Evolutionary conservation across 345 rosid species (phyloP).

Genomic region (Aegle marmelos): DNA sequence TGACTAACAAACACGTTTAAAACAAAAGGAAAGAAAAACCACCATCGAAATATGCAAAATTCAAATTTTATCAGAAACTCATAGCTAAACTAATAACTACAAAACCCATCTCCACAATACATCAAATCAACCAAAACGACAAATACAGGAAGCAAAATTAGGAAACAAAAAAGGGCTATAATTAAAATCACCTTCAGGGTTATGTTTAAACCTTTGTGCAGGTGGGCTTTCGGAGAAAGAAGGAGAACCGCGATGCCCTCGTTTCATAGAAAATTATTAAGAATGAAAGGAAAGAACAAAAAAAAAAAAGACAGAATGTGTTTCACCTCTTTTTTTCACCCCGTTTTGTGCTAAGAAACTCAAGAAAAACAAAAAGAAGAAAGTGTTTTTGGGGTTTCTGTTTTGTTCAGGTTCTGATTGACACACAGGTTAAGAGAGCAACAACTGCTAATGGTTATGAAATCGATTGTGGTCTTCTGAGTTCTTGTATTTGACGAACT

Average conservation of each 20-base stretch:
- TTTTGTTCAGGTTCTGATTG: constrained; percentile 4
- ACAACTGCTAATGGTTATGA: no score
- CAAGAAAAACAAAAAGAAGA: not conserved
- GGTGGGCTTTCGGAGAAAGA: constrained; percentile 66
- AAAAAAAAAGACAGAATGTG: not conserved
- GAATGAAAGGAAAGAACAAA: not conserved
- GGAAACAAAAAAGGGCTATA: not conserved
- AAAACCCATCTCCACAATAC: constrained; percentile 6
- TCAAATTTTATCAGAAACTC: not conserved
- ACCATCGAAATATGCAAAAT: not conserved
- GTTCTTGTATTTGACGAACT: not conserved
- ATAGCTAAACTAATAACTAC: not conserved
- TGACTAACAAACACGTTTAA: not conserved
- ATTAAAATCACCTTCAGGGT: constrained; percentile 56
- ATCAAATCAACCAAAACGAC: not conserved
- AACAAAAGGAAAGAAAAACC: not conserved
- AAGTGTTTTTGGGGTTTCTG: not conserved
- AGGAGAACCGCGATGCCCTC: constrained; percentile 64
- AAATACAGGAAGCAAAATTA: not conserved
- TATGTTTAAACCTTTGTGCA: constrained; percentile 55
- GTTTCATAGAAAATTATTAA: constrained; percentile 51
- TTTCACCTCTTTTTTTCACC: not conserved
- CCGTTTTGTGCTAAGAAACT: not conserved
- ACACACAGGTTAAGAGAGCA: not conserved
- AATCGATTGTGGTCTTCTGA: not conserved